A percentile compares a stretch with the other conserved stretches of the same genome.
Conservation (phyloP, 2,329 filamentous ascomycete species). For the Xylaria sp. region DNA sequence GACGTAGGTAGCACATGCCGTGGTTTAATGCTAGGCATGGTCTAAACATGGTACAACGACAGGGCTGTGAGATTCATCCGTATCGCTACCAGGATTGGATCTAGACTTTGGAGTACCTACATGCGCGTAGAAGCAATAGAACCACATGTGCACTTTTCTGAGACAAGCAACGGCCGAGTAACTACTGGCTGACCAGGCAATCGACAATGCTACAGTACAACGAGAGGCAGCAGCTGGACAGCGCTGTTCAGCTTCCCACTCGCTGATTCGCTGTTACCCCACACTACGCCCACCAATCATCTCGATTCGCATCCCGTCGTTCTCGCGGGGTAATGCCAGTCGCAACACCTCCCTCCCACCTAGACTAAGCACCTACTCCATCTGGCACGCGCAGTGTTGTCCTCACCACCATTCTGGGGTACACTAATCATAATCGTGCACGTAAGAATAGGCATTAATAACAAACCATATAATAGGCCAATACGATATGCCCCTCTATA, state of each 20-base stretch:
- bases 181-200: background rate
- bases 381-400: background rate
- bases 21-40: background rate
- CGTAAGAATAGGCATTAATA: background rate
- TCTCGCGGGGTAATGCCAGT: slow-evolving; percentile 24
- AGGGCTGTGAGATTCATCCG: background rate
- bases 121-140: background rate
- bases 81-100: background rate
- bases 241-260: background rate
- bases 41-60: background rate
- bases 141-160: background rate
- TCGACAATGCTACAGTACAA: background rate
- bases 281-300: slow-evolving; percentile 27
- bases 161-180: background rate
- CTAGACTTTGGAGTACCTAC: background rate
- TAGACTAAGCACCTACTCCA: background rate
- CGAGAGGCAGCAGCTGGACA: too few relatives aligned
- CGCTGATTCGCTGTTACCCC: slow-evolving; percentile 37
- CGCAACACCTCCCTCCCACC: background rate
- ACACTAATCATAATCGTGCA: slow-evolving; percentile 8
- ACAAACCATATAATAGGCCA: background rate
- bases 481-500: slow-evolving; percentile 2
- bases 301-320: slow-evolving; percentile 7
- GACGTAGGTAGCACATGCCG: background rate
- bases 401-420: background rate